Base-by-base conservation (phyloP, 345 rosid genomes). In the Laguncularia racemosa region DNA sequence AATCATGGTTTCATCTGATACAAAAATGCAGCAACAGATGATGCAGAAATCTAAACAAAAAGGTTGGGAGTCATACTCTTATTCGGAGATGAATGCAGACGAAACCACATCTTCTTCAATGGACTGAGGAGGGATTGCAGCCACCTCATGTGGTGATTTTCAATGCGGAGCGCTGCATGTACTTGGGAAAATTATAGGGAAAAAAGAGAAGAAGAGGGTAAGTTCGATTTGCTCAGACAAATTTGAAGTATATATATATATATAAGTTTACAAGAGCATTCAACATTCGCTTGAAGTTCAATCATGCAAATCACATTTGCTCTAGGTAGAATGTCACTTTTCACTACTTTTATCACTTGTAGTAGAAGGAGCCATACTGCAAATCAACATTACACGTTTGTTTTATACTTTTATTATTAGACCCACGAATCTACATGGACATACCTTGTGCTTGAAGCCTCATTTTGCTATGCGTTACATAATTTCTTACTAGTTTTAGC, bases 241-340 rank as follows among this genome's bases (percentile, higher is more conserved):
- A 49, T 10, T 59, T 16, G 20, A 47, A 55, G 53, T 46, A 52
- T 20, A 46, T 65, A 56, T 47, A 63, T 48, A 14, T 58, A 44
- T 17, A 63, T 46, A 43, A 17, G 20, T 53, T 66, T 81, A 78
- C 76, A 67, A 55, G 71, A 72, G 58, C 62, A 64, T 55, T 44
- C 48, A 50, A 54, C 61, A 62, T 63, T 71, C 62, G 63, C 73
- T 73, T 65, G 68, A 67, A 61, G 73, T 50, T 74, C 71, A 66
- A 76, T 76, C 73, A 66, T 78, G 69, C 50, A 50, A 15, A 63
- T 71, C 70, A 69, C 65, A 73, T 71, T 74, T 59, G 49, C 47
- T 77, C 55, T 83, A 70, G 96, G 80, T 83, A 69, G 59, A 65
- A 56, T 60, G 85, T 85, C 90, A 50, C 74, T 81, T 56, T 83